Base-by-base conservation (phyloP, 352 stramenopile species). In the Pythium phragmitis region DNA sequence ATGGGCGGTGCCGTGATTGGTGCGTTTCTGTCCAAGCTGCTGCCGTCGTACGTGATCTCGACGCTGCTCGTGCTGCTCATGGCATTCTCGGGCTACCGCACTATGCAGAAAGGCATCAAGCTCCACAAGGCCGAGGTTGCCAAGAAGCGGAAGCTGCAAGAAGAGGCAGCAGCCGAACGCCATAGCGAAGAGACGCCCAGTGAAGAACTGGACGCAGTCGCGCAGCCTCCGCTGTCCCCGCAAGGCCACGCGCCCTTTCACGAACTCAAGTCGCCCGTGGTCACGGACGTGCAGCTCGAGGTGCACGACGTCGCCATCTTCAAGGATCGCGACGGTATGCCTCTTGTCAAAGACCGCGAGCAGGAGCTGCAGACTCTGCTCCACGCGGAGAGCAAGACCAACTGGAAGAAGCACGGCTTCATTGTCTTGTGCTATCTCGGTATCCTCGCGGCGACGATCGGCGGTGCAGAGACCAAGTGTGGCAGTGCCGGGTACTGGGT, bases 31-130 rank as follows among this genome's bases (percentile, higher is more conserved):
- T 79, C 75, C 62, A 89, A 84, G 53, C 63, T 89, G 49, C 63
- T 89, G 45, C 80, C 78, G 34, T 79, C 73, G 13, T 88, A 89
- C 61, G 30, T 88, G n/a, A 68, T 88, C 53, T 88, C 78, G 36
- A 63, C 87, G 13, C 65, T 89, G 12, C 78, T 89, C 17, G 75
- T 85, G 34, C 41, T 80, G 23, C 62, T 87, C 45, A 69, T 87
- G n/a, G 54, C 57, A 5, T 59, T 74, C 11, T 67, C 73, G 34
- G 78, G 71, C 28, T 60, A 74, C 14, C 67, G 76, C 0, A 83
- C 68, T 49, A 67, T 58, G 61, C 63, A 75, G 47, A 75, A 75
- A 37, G 68, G 47, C 17, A 51, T 77, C 19, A 68, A 70, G 30
- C 67, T 77, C n/a, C 71, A 77, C 64, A 75, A 75, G 8, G 66